Conservation (phyloP, 768 basidiomycete genomes). For the Cystofilobasidium macerans region DNA sequence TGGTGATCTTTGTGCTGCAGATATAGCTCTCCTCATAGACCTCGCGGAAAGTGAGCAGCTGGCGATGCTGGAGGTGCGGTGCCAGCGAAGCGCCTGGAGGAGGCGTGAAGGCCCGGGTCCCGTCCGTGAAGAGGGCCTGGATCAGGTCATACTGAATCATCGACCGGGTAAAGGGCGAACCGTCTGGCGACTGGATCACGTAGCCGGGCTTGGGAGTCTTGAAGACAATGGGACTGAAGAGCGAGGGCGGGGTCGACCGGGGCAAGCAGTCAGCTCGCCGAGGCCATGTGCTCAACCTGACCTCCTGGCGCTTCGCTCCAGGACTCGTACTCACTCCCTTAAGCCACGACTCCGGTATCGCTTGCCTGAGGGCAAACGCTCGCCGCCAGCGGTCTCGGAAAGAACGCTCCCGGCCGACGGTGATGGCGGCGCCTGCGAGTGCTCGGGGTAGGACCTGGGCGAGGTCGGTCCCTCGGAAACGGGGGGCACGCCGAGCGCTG, state of each 20-base stretch:
- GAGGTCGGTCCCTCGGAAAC: not conserved
- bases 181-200: conserved; percentile 18
- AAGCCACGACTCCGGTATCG: not conserved
- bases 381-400: not conserved
- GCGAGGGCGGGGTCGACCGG: not conserved
- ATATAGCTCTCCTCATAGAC: conserved; percentile 72
- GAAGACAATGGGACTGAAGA: conserved; percentile 14
- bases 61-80: conserved; percentile 6
- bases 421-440: not conserved
- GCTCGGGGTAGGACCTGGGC: not conserved
- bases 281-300: no score
- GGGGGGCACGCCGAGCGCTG: not conserved
- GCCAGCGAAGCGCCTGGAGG: conserved; percentile 38
- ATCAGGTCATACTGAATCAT: conserved; percentile 63
- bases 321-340: not conserved
- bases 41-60: conserved; percentile 63
- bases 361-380: not conserved
- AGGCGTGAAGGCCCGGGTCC: conserved; percentile 54
- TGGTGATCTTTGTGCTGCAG: conserved; percentile 59
- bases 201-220: conserved; percentile 8
- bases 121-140: conserved; percentile 62
- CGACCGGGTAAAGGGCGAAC: not conserved
- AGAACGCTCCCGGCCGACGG: not conserved
- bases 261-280: not conserved
- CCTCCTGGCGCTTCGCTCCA: no score